phyloP scores from a whole-genome alignment of 768 basidiomycete genomes.

The Agrocybe praecox region DNA sequence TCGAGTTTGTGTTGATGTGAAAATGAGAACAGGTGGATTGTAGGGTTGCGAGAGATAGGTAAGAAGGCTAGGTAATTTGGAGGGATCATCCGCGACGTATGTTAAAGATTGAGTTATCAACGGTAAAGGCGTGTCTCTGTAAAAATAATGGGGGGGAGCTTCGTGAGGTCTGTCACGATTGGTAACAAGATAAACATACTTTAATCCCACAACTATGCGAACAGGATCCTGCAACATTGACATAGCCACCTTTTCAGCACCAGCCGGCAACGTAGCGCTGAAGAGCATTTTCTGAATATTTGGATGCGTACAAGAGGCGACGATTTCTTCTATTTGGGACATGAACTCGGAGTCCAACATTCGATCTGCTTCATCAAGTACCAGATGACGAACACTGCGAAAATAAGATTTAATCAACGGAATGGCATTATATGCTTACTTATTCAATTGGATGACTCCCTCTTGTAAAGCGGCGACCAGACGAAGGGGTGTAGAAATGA shows the following conservation, averaged over 20 bases:
- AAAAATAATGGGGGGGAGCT: neutral
- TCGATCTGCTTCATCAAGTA: slow-evolving; percentile 91
- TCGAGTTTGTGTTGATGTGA: slow-evolving; percentile 89
- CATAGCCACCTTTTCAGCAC: slow-evolving; percentile 86
- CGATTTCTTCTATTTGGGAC: slow-evolving; percentile 84
- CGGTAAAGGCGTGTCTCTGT: slow-evolving; percentile 90
- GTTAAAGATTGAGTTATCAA: slow-evolving; percentile 87
- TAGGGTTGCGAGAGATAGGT: slow-evolving; percentile 80
- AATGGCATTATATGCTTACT: slow-evolving; percentile 50
- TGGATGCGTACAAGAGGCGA: slow-evolving; percentile 72
- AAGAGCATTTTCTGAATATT: slow-evolving; percentile 86
- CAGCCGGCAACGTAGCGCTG: slow-evolving; percentile 91
- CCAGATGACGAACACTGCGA: slow-evolving; percentile 77
- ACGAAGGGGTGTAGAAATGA: slow-evolving; percentile 91
- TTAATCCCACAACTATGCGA: slow-evolving; percentile 94
- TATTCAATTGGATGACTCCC: slow-evolving; percentile 64
- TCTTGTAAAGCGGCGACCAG: slow-evolving; percentile 80
- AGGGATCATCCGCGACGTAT: slow-evolving; percentile 91
- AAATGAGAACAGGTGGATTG: slow-evolving; percentile 89
- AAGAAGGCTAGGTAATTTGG: slow-evolving; percentile 90
- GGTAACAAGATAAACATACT: slow-evolving; percentile 53
- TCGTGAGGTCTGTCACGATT: neutral
- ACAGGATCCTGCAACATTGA: slow-evolving; percentile 84
- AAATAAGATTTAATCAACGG: neutral
- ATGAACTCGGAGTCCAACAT: slow-evolving; percentile 90